Evolutionary conservation across 2,329 filamentous ascomycete genomes (phyloP), one percentile per base, ranked within the genome.

Genomic region (Hymenoscyphus linearis): DNA sequence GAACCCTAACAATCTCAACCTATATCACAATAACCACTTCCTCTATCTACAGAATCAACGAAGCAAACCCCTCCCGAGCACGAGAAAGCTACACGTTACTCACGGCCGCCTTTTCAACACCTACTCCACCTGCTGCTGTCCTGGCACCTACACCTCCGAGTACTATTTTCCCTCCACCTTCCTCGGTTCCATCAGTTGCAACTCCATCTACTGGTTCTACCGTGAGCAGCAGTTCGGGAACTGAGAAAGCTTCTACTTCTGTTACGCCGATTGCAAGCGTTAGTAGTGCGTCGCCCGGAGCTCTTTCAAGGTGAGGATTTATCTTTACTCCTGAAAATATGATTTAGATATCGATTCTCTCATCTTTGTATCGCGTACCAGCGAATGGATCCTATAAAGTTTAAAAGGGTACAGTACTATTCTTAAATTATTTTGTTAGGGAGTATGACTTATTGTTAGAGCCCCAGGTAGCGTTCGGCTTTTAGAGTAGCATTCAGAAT

Each of bases 11-110:
- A 5, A n/a, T n/a, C 6, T 50, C 52, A 9, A 62, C 50, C 2
- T 59, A 59, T 37, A 31, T 26, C 10, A 52, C 55, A 47, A 55
- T 61, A 2, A 58, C 50, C 50, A 63, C 59, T 18, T 61, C 61
- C 14, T 56, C 59, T 13, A 58, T 50, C 4, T 36, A 62, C 47
- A 59, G 60, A 2, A 65, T 65, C 18, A 53, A 59, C 26, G 60
- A 62, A 27, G 57, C 59, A 0, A 37, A 65, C 36, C 62, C 63
- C 14, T 13, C 31, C 1, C 50, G 34, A 22, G 63, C 63, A 25
- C 27, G 55, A 18, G 53, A 55, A 53, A 58, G 55, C 16, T 62
- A 58, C 44, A 26, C 44, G 10, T 44, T 44, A 13, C 6, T 62
- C 9, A 54, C 61, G 2, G 54, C 58, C 12, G 55, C 58, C 18